Evolutionary conservation across 257 asterid species (phyloP), one percentile per base, ranked within the genome.

Genomic region (Solanum rostratum): DNA sequence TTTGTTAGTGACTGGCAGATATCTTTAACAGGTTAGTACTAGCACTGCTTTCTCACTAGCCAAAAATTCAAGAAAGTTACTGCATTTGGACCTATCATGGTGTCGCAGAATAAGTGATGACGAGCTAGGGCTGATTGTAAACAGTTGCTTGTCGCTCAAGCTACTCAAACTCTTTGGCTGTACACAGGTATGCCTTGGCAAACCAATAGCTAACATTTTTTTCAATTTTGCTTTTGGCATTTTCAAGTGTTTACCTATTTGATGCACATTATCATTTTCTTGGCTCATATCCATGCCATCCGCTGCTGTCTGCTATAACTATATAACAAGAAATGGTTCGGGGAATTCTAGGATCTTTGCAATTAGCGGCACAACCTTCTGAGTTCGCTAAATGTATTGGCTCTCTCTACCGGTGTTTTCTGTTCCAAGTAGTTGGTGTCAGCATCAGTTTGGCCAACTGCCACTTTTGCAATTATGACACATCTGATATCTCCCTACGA

Each of bases 151-250:
- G 65, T 92, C 93, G 5, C 86, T 95, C 90, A 94, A 92, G 92
- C 90, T 87, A 85, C 90, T 94, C 86, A 95, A 94, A 87, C 85
- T 91, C 86, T 95, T 95, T 65, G 98, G 98, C 37, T 95, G 97
- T 87, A 84, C 93, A 85, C 95, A 94, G 98, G 99, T 95, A 84
- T 27, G 86, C 22, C 6, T 55, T 6, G 33, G 45, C 27, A 82
- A 43, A 30, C 9, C 82, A 76, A 49, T 46, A 27, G 33, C 50
- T 71, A 41, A 71, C 53, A 19, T 19, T 18, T 70, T 70, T 27
- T 30, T 79, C 60, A 79, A 18, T 49, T 30, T 79, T 30, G 16
- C 18, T 82, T 39, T 18, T 41, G 84, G 53, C 29, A 27, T 43
- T 22, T 9, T 16, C 52, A 57, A 55, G 39, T 39, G 73, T 82